Base-by-base conservation (phyloP, 1,284 basidiomycete species). In the Sphaerobolus stellatus region DNA sequence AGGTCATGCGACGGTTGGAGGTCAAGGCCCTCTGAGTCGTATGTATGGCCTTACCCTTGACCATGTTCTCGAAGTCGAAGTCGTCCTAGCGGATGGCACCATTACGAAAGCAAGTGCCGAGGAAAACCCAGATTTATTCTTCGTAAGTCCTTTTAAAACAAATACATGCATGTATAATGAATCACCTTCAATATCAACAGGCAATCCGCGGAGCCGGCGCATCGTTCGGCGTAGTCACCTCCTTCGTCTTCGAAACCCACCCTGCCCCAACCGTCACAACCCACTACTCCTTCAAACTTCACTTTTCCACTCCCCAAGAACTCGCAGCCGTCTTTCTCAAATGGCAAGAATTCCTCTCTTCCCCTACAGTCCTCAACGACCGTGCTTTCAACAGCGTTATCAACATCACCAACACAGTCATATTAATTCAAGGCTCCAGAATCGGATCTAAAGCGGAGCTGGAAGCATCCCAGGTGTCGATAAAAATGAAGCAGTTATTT, bases 21-120 rank as follows among this genome's bases (percentile, higher is more conserved):
- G 49, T 8, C 49, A 50, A 22, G 78, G 78, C 1, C 78, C 77
- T 59, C 61, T 77, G 3, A 71, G 71, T 3, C 64, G 78, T 16
- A 65, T 73, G 41, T 71, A 76, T 41, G 78, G 78, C 7, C 62
- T 79, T 31, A 71, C 69, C 11, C 70, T 75, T 66, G 75, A 76
- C 58, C 69, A 70, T 47, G 52, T 75, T 38, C 66, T 75, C 8
- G 76, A 75, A 30, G 71, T 69, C 20, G 65, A 74, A 56, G 62
- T 73, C 58, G 68, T 73, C 8, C 56, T 73, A 25, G 59, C 70
- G n/a, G 66, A 74, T 61, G 67, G 70, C 18, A 58, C 68, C 38
- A 67, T 71, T 31, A 66, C 71, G 9, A 68, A 64, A 62, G 60
- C 69, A 5, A 67, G 66, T 8, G 62, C 68, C 50, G 58, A 61